Base-by-base conservation (phyloP, 768 basidiomycete species). In the Leccinum arenicola region DNA sequence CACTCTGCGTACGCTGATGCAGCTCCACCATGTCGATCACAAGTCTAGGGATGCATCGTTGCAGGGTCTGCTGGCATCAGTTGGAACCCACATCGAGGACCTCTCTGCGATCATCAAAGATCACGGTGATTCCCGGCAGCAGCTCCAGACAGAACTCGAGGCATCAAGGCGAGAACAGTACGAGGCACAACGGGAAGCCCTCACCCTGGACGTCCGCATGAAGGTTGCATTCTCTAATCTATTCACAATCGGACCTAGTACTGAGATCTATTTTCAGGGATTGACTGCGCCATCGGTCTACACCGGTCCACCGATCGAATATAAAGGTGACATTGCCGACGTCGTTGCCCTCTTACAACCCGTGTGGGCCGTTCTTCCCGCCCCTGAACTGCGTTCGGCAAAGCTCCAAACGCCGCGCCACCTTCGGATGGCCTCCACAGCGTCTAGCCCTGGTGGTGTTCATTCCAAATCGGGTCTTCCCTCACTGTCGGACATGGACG, bases 401-500 rank as follows among this genome's bases (percentile, higher is more conserved):
- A 89, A 84, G 66, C 82, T 89, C 62, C 75, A 72, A 45, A 67
- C 70, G 57, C 78, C 73, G 51, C 80, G 80, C 56, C 74, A 74
- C 53, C 82, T 80, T 74, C 83, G 80, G 47, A 79, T 81, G 21
- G 56, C 70, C 12, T 80, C 81, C 1, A 79, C 80, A 1, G 75
- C 69, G 33, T 74, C 66, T 50, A 77, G 69, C 60, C 73, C 69
- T n/a, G 66, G 72, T 50, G 67, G 68, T 25, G 47, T 51, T 53
- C 67, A 68, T 53, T 66, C 67, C 57, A 74, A 50, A 69, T 69
- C 48, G 59, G 64, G 77, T 3, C 58, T 73, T 10, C 70, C 74
- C 5, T 93, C 91, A 9, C 78, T 93, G 40, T 91, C 89, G 23
- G 89, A 95, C 50, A 80, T 95, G 69, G 92, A 96, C 70, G 86